A percentile compares a stretch with the other conserved stretches of the same genome.
phyloP scores from a whole-genome alignment of 1,139 yeast genomes.

The Debaryomycetaceae sp. region DNA sequence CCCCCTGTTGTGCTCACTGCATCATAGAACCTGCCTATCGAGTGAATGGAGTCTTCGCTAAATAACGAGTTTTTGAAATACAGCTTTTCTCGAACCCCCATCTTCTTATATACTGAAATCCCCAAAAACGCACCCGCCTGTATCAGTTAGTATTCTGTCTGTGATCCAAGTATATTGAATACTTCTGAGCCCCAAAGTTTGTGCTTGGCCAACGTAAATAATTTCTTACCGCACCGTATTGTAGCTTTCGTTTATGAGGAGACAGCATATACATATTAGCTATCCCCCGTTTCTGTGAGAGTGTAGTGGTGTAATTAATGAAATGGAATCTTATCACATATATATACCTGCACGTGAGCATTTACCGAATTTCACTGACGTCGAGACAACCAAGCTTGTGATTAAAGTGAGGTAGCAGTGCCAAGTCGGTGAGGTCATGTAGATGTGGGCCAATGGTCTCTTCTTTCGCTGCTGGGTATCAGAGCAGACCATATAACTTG shows the following conservation, averaged over 20 bases:
- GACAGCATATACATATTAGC: neutral
- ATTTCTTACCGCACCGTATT: constrained; percentile 15
- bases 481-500: too few species aligned
- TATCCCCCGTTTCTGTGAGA: neutral
- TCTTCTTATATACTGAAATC: constrained; percentile 1
- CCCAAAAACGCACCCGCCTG: constrained; percentile 1
- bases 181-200: neutral
- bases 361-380: too few species aligned
- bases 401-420: too few species aligned
- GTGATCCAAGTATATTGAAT: neutral
- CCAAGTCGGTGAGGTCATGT: too few species aligned
- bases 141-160: neutral
- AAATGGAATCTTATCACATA: neutral
- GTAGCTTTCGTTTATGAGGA: constrained; percentile 10
- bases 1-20: neutral
- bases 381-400: too few species aligned
- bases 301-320: neutral
- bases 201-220: neutral
- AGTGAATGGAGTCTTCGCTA: neutral
- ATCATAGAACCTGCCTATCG: neutral
- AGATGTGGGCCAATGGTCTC: too few species aligned
- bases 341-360: neutral
- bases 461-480: too few species aligned
- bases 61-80: neutral
- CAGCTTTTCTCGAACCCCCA: neutral